These are phyloP conservation scores for Blastobotrys buckinghamii DNA, from an alignment of 1,139 yeast genomes.

Conservation along the genomic window DNA sequence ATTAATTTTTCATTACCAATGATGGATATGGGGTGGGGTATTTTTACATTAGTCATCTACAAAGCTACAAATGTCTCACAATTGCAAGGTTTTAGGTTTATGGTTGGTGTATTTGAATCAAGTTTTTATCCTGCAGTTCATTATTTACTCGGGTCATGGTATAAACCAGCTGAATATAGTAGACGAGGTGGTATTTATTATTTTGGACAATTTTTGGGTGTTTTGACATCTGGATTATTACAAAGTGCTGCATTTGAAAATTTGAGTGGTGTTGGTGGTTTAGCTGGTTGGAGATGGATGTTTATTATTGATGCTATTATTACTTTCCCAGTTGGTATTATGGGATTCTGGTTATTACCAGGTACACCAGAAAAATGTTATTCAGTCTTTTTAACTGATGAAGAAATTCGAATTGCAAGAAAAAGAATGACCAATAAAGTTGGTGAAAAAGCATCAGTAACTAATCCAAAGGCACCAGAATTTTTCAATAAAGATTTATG, in stretches of 20 bases:
- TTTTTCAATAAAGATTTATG: conserved; percentile 28
- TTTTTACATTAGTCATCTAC: conserved; percentile 48
- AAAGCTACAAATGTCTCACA: conserved; percentile 39
- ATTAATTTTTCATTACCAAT: conserved; percentile 40
- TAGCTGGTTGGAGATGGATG: conserved; percentile 46
- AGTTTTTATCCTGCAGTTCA: conserved; percentile 58
- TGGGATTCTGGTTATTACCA: conserved; percentile 59
- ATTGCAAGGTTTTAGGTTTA: conserved; percentile 51
- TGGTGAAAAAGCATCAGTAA: conserved; percentile 32
- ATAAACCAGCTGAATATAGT: conserved; percentile 42
- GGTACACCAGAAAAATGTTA: conserved; percentile 54
- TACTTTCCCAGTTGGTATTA: conserved; percentile 53
- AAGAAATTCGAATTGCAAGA: conserved; percentile 28
- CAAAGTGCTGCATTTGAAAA: conserved; percentile 37
- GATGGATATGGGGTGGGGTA: conserved; percentile 54
- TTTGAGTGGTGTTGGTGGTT: conserved; percentile 38
- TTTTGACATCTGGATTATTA: conserved; percentile 39
- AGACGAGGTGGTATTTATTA: conserved; percentile 49
- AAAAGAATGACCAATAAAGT: conserved; percentile 45
- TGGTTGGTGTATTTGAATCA: conserved; percentile 53
- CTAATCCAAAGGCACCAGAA: conserved; percentile 26
- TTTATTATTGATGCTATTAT: conserved; percentile 49
- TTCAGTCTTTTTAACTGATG: conserved; percentile 27
- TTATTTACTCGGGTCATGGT: conserved; percentile 49
- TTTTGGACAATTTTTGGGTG: conserved; percentile 32